Evolutionary conservation across 2,329 filamentous ascomycete genomes (phyloP), one percentile per base, ranked within the genome.

Genomic region (Aureobasidium sp.): DNA sequence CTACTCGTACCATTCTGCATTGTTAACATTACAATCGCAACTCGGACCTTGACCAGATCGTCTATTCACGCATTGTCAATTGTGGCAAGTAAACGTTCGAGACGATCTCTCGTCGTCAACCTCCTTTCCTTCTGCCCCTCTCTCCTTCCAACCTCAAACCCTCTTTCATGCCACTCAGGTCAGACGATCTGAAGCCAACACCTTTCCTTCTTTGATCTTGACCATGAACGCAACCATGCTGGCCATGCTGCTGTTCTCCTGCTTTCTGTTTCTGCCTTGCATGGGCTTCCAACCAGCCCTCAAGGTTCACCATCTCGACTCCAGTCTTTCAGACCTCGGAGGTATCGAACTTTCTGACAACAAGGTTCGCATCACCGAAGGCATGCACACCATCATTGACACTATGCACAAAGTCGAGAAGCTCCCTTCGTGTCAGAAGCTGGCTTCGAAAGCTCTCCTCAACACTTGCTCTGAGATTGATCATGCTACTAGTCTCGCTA

Each of bases 381-480:
- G 48, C 34, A 62, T 56, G 49, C 47, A 62, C 39, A 55, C 31
- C 15, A 79, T 79, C 2, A 66, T 80, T 20, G 69, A 73, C 3
- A 67, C 80, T 2, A 70, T 83, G 3, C 69, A 77, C 15, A 75
- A 75, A 0, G 72, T 82, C 67, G 73, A 78, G 51, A 72, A 73
- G 5, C 72, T 76, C 11, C 76, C 81, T 2, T 78, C 80, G 0
- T 86, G 83, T 72, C 78, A 79, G 62, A 77, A 78, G 8, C 70
- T 83, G 41, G 83, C 83, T 8, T 77, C 79, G 2, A 75, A 76
- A 2, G 77, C 75, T 41, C 74, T 86, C 3, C 73, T 85, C 60
- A 74, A 78, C 55, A 81, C 81, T 37, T 86, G 84, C 67, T 77
- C 82, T 65, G 71, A 75, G 0, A 73, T 84, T 29, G 76, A 79